A percentile compares a stretch with the other conserved stretches of the same genome.
Conservation (phyloP, 306 rosid species). For the Hippophae rhamnoides region DNA sequence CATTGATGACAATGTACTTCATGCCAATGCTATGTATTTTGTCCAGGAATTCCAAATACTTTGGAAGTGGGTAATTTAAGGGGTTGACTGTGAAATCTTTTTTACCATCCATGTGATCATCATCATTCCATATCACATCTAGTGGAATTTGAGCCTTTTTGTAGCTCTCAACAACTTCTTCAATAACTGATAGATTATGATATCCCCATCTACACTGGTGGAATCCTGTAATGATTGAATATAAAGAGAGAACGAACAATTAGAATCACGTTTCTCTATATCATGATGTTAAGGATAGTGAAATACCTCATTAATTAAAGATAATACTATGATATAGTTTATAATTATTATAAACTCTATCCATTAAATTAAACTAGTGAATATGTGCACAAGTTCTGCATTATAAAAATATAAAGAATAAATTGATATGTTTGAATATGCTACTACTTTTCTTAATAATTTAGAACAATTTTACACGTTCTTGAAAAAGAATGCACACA, state of each 20-base stretch:
- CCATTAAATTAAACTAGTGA: too few species aligned
- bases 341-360: too few species aligned
- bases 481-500: too few species aligned
- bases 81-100: slow-evolving; percentile 83
- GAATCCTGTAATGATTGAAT: slow-evolving; percentile 47
- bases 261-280: neutral
- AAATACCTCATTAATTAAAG: too few species aligned
- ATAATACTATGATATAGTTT: too few species aligned
- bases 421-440: too few species aligned
- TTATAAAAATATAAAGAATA: too few species aligned
- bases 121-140: slow-evolving; percentile 94
- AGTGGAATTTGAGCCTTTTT: slow-evolving; percentile 82
- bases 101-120: slow-evolving; percentile 89
- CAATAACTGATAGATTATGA: slow-evolving; percentile 88
- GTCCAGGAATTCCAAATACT: slow-evolving; percentile 70
- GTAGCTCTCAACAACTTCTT: slow-evolving; percentile 86
- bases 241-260: neutral
- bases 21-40: slow-evolving; percentile 78
- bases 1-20: slow-evolving; percentile 81
- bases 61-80: slow-evolving; percentile 57
- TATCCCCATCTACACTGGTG: slow-evolving; percentile 99
- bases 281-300: neutral
- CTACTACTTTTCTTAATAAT: too few species aligned
- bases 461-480: too few species aligned
- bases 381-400: too few species aligned